Evolutionary conservation across 306 rosid genomes (phyloP).

Genomic region (Rubus parviflorus): DNA sequence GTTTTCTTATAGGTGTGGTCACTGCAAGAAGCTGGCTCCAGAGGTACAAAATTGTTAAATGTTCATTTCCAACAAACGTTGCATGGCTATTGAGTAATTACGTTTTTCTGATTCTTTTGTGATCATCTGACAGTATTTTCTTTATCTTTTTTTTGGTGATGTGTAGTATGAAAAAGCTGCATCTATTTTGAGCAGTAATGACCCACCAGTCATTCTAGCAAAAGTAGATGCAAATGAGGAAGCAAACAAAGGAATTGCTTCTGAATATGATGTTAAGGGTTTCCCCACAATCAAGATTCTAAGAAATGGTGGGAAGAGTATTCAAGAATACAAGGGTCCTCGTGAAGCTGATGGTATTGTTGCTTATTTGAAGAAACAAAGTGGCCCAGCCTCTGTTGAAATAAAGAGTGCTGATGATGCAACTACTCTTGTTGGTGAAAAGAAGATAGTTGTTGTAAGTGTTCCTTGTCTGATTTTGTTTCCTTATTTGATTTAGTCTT

Average conservation of each 20-base stretch:
- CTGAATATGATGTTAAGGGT: conserved; percentile 55
- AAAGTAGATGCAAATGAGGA: conserved; percentile 82
- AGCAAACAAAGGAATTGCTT: conserved; percentile 56
- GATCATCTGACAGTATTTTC: not conserved
- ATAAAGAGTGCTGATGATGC: conserved; percentile 70
- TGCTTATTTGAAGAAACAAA: conserved; percentile 73
- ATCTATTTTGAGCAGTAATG: conserved; percentile 61
- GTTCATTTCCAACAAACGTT: not conserved
- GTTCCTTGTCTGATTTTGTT: not conserved
- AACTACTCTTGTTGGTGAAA: conserved; percentile 47
- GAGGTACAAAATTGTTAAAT: conserved; percentile 56
- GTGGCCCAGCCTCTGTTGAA: conserved; percentile 82
- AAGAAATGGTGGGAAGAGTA: conserved; percentile 72
- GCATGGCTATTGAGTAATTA: not conserved
- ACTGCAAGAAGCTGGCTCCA: conserved; percentile 89
- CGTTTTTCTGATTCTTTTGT: not conserved
- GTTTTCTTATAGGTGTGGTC: conserved; percentile 78
- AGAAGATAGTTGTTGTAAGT: conserved; percentile 72
- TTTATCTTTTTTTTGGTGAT: conserved; percentile 12
- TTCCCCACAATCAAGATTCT: conserved; percentile 87
- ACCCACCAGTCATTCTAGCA: conserved; percentile 72
- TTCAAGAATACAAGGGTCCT: conserved; percentile 90
- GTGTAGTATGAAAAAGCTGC: conserved; percentile 87
- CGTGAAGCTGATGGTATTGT: conserved; percentile 89
- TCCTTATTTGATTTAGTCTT: conserved; percentile 3